phyloP scores from a whole-genome alignment of 345 rosid species.

The Kandelia obovata region DNA sequence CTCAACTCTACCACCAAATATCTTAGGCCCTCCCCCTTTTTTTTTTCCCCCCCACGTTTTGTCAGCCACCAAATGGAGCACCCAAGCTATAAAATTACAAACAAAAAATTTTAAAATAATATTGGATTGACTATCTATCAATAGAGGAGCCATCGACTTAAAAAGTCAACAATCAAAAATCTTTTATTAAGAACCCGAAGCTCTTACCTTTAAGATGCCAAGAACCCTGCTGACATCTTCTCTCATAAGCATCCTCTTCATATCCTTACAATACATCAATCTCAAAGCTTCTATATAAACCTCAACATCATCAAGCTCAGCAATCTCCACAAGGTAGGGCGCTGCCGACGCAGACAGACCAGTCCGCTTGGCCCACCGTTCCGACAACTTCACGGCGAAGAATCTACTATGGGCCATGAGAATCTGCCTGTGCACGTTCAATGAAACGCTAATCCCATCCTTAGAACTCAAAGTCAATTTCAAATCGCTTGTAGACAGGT shows the following conservation, averaged over 20 bases:
- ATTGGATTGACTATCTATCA: too few species aligned
- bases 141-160: too few species aligned
- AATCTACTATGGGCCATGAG: constrained; percentile 86
- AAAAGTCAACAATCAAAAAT: not conserved
- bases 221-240: constrained; percentile 85
- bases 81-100: not conserved
- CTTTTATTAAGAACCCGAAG: not conserved
- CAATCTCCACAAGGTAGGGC: constrained; percentile 84
- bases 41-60: constrained; percentile 6
- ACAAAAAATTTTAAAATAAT: too few species aligned
- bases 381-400: constrained; percentile 74
- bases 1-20: not conserved
- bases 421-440: constrained; percentile 82
- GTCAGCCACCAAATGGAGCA: constrained; percentile 5
- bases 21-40: not conserved
- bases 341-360: constrained; percentile 32
- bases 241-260: constrained; percentile 87
- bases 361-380: constrained; percentile 77
- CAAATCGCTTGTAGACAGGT: constrained; percentile 65
- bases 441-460: constrained; percentile 69
- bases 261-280: constrained; percentile 90
- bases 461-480: constrained; percentile 78
- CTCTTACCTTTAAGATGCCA: constrained; percentile 78
- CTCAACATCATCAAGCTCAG: constrained; percentile 96
- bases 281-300: constrained; percentile 92